Base-by-base conservation (phyloP, 2,329 filamentous ascomycete genomes). In the Monilinia polystroma region DNA sequence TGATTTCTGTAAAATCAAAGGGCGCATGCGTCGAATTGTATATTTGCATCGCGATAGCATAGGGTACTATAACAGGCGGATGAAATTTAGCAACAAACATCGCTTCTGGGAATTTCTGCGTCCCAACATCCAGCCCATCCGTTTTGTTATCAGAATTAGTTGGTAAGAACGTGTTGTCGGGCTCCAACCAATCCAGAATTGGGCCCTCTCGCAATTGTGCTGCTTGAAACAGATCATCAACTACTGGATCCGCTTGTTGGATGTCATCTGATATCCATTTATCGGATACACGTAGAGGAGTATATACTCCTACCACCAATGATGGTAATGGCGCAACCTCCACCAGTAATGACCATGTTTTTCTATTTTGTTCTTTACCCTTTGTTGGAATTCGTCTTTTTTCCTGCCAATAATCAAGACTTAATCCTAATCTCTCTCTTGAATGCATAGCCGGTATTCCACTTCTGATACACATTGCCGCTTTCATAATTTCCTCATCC, bases 341-440 rank as follows among this genome's bases (percentile, higher is more conserved):
- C 67, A 95, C 82, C 2, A 87, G 79, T 10, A 94, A 81, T 0
- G 85, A 86, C 85, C 89, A 93, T 3, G 86, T 82, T 67, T 81
- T 83, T 68, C 67, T 68, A 29, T 72, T 64, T 10, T 71, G 62
- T 14, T 69, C 57, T 32, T 74, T 75, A 73, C 23, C 80, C 75
- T 43, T 41, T 79, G 23, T 77, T 20, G 60, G 53, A 10, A 86
- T 76, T 57, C 84, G 80, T 57, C 85, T 82, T 66, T 82, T 80
- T 72, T 89, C 83, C 76, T 86, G 88, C 91, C 91, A 95, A 76
- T 94, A 96, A 70, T 92, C 89, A 51, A 95, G 73, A 59, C 85
- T 86, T 66, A 94, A 79, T 0, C 92, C 92, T 35, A 94, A 80
- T 60, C 83, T 84, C 29, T 84, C 83, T 62, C 86, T 82, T 18